Evolutionary conservation across 305 asterid species (phyloP), one percentile per base, ranked within the genome.

Genomic region (Ilex paraguariensis): DNA sequence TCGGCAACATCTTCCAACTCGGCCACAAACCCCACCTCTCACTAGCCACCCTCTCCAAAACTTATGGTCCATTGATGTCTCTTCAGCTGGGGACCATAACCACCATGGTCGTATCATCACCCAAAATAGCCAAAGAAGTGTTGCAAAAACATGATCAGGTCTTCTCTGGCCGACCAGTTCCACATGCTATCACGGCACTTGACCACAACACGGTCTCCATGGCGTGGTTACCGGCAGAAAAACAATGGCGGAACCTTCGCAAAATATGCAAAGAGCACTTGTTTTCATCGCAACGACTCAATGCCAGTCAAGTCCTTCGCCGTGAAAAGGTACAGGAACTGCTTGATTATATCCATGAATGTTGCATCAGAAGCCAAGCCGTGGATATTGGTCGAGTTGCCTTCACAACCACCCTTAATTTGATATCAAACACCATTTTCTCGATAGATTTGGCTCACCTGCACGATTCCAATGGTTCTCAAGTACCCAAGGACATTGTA

Each of bases 341-440:
- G n/a, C 44, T 36, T 2, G 66, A 60, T 2, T 62, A 69, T 33
- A 68, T 75, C 13, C 33, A 42, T 0, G 57, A 54, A 13, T 51
- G 79, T 60, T n/a, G 68, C 7, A 57, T 7, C 11, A 59, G 11
- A 14, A 48, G 70, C 33, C 57, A 44, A 36, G 54, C 21, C 0
- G 56, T 79, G 33, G 66, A 69, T n/a, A 52, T 79, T 4, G 72
- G 76, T 0, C 63, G 64, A 15, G 76, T 67, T 14, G 75, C 70
- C 0, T 75, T 71, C 46, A 57, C 70, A 0, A 71, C 83, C 0
- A 12, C 76, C 7, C 61, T 77, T 7, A 78, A 74, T 42, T 28
- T 78, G 52, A 63, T 75, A 30, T 71, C 83, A 0, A 71, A 60
- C 57, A 62, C 76, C 11, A 58, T 75, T 2, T 78, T 75, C 42